Evolutionary conservation across 768 basidiomycete genomes (phyloP).

Genomic region (Grammothele lineata): DNA sequence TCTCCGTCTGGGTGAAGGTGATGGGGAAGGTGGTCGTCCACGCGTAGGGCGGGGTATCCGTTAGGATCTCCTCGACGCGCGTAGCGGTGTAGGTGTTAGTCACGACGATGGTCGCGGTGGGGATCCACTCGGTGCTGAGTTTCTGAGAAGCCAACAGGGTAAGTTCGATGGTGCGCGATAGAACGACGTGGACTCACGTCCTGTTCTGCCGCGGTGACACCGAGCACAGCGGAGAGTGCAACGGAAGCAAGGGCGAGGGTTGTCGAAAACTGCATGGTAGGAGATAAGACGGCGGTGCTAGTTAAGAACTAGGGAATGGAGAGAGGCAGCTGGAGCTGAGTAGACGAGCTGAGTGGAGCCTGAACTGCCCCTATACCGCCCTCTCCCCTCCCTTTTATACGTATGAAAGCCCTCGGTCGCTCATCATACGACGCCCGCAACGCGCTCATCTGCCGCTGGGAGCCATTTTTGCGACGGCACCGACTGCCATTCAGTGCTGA

Average conservation of each 20-base stretch:
- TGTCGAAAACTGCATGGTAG: conserved; percentile 11
- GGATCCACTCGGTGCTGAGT: conserved; percentile 10
- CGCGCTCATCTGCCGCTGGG: too few species aligned
- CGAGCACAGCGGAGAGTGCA: conserved; percentile 6
- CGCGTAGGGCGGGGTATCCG: conserved; percentile 9
- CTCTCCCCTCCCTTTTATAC: too few species aligned
- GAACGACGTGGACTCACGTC: too few species aligned
- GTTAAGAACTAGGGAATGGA: conserved; percentile 1
- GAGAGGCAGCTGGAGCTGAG: neutral
- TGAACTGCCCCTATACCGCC: conserved; percentile 1
- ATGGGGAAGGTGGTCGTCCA: conserved; percentile 14
- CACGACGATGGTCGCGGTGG: conserved; percentile 10
- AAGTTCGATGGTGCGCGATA: too few species aligned
- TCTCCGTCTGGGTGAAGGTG: conserved; percentile 8
- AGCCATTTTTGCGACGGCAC: too few species aligned
- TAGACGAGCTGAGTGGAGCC: conserved; percentile 3
- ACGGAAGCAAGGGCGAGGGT: conserved; percentile 9
- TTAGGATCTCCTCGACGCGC: conserved; percentile 13
- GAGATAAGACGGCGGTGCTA: neutral
- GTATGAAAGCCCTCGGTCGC: too few species aligned
- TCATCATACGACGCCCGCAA: too few species aligned
- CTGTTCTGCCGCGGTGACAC: conserved; percentile 4
- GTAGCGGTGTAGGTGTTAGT: conserved; percentile 14
- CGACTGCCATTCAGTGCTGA: too few species aligned
- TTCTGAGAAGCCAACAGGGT: too few species aligned